These are phyloP conservation scores for Suhomyces terraborum DNA, from an alignment of 1,139 yeast genomes.

Conservation along the genomic window DNA sequence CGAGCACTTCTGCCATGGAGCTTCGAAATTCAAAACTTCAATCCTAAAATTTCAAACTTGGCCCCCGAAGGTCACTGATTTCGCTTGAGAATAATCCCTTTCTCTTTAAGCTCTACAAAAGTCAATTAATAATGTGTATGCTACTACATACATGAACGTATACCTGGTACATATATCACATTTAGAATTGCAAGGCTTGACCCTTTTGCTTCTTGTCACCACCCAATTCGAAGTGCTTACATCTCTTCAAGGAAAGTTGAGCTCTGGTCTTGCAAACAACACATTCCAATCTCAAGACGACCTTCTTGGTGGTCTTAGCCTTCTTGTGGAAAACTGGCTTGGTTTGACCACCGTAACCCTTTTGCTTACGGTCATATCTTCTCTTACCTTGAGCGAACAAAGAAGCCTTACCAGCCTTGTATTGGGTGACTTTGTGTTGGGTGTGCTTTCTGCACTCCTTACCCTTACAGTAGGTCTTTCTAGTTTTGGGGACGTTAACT, in stretches of 20 bases:
- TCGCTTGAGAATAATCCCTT: not conserved
- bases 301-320: constrained; percentile 99
- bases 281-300: constrained; percentile 99
- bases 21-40: too few species aligned
- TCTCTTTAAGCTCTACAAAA: too few species aligned
- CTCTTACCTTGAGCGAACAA: constrained; percentile 99
- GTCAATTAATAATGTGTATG: constrained; percentile 11
- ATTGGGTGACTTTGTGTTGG: constrained; percentile 99
- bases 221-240: constrained; percentile 99
- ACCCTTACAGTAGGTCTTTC: constrained; percentile 99
- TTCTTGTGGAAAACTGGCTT: constrained; percentile 99
- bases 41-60: too few species aligned
- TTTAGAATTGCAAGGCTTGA: constrained; percentile 92
- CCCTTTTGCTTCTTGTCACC: constrained; percentile 99
- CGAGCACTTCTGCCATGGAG: too few species aligned
- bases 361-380: constrained; percentile 99
- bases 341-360: constrained; percentile 99
- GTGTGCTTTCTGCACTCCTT: constrained; percentile 99
- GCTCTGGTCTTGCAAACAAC: constrained; percentile 98
- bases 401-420: constrained; percentile 99
- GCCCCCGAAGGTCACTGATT: too few species aligned
- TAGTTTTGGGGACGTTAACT: constrained; percentile 99
- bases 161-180: constrained; percentile 14
- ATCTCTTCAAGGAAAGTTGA: constrained; percentile 97
- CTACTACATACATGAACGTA: constrained; percentile 13